These are phyloP conservation scores for Solanum hybrid DNA, from an alignment of 305 asterid genomes.

Conservation along the genomic window DNA sequence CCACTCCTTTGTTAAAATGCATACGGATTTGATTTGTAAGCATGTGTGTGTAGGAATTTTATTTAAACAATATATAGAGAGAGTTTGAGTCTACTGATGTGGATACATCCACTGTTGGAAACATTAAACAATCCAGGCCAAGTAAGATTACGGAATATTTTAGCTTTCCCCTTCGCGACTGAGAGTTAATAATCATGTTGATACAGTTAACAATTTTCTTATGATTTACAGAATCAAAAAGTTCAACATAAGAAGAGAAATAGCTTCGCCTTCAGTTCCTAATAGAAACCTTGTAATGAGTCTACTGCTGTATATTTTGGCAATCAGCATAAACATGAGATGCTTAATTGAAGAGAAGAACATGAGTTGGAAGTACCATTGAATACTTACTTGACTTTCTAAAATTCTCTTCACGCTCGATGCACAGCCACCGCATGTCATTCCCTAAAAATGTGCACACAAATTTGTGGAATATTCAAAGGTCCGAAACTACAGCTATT, in stretches of 20 bases:
- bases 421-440: conserved; percentile 54
- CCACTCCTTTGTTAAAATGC: not conserved
- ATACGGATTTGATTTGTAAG: not conserved
- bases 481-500: not conserved
- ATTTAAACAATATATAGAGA: not conserved
- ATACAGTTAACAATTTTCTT: not conserved
- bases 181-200: not conserved
- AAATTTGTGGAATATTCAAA: not conserved
- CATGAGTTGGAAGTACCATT: not conserved
- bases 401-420: conserved; percentile 85
- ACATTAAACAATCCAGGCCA: not conserved
- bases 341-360: not conserved
- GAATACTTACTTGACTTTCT: conserved; percentile 78
- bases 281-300: not conserved
- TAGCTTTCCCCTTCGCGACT: not conserved
- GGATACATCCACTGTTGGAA: not conserved
- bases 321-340: not conserved
- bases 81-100: not conserved
- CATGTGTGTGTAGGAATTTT: not conserved
- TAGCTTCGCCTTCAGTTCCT: not conserved
- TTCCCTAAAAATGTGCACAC: conserved; percentile 26
- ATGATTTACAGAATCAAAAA: not conserved
- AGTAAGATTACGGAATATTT: not conserved
- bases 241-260: not conserved
- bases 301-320: not conserved